These are phyloP conservation scores for Zasmidium angulare DNA, from an alignment of 2,329 filamentous ascomycete species.

Conservation along the genomic window DNA sequence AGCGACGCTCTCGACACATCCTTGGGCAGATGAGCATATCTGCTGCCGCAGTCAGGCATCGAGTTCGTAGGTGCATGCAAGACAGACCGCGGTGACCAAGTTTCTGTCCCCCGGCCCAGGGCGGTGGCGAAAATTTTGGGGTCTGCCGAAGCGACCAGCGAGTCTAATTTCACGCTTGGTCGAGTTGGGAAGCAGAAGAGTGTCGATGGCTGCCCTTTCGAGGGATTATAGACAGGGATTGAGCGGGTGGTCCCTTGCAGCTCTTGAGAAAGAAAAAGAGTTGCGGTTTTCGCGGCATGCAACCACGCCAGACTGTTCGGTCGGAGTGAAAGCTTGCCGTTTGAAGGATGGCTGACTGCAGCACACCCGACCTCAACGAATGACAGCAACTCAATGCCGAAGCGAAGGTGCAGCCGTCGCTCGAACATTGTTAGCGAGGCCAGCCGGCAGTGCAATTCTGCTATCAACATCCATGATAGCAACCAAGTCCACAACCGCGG, in stretches of 20 bases:
- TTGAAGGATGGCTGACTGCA: not conserved
- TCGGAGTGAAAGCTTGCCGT: not conserved
- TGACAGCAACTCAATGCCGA: not conserved
- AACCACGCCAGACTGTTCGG: not conserved
- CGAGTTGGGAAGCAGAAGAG: not conserved
- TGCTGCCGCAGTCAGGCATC: conserved; percentile 4
- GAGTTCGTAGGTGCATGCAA: not conserved
- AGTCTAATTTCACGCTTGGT: not conserved
- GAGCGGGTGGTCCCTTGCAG: conserved; percentile 3
- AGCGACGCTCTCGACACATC: not conserved
- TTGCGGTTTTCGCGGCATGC: not conserved
- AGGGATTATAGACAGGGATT: conserved; percentile 11
- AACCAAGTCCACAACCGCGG: too few species aligned
- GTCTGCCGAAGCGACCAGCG: not conserved
- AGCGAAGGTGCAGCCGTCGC: too few species aligned
- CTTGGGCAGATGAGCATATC: not conserved
- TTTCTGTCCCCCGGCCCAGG: not conserved
- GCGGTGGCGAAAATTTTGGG: not conserved
- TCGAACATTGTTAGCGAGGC: too few species aligned
- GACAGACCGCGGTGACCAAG: not conserved
- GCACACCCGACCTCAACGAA: not conserved
- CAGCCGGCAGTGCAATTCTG: too few species aligned
- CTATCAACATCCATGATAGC: too few species aligned
- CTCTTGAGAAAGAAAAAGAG: too few species aligned
- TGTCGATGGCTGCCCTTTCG: conserved; percentile 7